Evolutionary conservation across 768 basidiomycete species (phyloP).

Genomic region (Psilocybe subaeruginosa): DNA sequence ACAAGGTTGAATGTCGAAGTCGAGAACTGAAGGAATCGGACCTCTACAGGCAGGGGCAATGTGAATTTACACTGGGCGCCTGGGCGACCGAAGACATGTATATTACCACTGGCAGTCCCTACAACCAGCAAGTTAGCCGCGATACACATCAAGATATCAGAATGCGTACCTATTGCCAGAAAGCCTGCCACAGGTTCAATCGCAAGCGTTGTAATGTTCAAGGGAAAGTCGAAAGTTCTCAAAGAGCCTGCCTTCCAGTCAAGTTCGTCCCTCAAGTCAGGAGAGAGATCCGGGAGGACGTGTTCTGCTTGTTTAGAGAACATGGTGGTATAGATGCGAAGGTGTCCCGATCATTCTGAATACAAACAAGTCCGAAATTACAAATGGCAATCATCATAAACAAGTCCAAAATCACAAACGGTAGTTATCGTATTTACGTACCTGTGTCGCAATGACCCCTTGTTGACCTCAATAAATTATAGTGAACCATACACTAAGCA

Average conservation of each 20-base stretch:
- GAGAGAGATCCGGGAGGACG: slow-evolving; percentile 55
- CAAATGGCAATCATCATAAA: neutral
- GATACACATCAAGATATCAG: neutral
- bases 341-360: neutral
- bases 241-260: slow-evolving; percentile 63
- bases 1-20: slow-evolving; percentile 54
- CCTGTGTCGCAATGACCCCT: no score
- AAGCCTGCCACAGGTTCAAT: slow-evolving; percentile 63
- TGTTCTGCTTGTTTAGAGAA: slow-evolving; percentile 40
- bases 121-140: slow-evolving; percentile 8
- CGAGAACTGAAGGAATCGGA: slow-evolving; percentile 69
- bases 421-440: no score
- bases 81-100: slow-evolving; percentile 70
- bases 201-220: slow-evolving; percentile 55
- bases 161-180: slow-evolving; percentile 57
- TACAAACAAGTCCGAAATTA: neutral
- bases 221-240: slow-evolving; percentile 49
- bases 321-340: slow-evolving; percentile 30
- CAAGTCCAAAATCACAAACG: neutral
- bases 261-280: slow-evolving; percentile 52
- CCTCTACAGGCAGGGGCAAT: slow-evolving; percentile 45
- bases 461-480: no score
- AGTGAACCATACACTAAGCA: neutral
- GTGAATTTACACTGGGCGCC: slow-evolving; percentile 58
- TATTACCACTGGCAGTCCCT: slow-evolving; percentile 68